Conservation (phyloP, 192 early-diverging fungal genomes). For the Backusella westeae region DNA sequence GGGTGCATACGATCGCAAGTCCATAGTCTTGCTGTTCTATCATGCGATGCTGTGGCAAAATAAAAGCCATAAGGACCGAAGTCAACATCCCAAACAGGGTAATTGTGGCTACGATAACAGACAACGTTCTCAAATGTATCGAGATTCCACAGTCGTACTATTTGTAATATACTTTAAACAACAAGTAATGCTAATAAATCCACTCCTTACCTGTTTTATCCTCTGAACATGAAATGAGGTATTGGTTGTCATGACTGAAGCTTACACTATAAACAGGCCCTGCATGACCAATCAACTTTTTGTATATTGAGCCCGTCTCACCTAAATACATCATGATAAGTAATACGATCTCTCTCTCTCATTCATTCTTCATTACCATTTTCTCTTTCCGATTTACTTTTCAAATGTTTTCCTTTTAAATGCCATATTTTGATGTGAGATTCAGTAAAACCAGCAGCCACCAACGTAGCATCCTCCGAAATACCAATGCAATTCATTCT, state of each 20-base stretch:
- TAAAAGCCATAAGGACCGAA: conserved; percentile 92
- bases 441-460: conserved; percentile 92
- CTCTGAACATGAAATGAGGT: conserved; percentile 85
- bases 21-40: conserved; percentile 95
- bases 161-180: not conserved
- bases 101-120: conserved; percentile 94
- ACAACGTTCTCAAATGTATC: conserved; percentile 89
- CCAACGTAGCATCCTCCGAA: conserved; percentile 73
- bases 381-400: conserved; percentile 32
- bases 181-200: not conserved
- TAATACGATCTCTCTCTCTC: conserved; percentile 23
- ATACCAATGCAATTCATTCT: conserved; percentile 84
- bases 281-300: conserved; percentile 85
- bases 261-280: conserved; percentile 88
- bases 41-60: conserved; percentile 96
- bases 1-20: conserved; percentile 95
- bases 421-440: conserved; percentile 94
- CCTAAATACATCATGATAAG: conserved; percentile 28
- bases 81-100: conserved; percentile 95
- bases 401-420: conserved; percentile 71
- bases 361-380: not conserved
- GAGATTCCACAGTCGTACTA: conserved; percentile 90
- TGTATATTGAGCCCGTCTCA: conserved; percentile 53
- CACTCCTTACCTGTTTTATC: conserved; percentile 66
- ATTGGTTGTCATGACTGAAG: conserved; percentile 84